Conservation (phyloP, 805 yeast species). For the Nakazawaea anatomiae region DNA sequence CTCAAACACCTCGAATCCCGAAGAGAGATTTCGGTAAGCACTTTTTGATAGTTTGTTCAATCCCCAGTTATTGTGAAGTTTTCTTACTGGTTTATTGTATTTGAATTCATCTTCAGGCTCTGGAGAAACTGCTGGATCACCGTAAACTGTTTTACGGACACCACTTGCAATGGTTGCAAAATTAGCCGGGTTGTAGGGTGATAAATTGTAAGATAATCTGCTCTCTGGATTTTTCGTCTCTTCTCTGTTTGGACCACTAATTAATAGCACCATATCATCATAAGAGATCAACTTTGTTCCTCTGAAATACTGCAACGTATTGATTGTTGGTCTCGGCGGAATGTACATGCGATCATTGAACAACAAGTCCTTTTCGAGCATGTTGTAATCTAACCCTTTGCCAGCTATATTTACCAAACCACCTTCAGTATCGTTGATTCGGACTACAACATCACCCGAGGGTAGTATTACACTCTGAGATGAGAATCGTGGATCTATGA, state of each 20-base stretch:
- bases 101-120: conserved; percentile 18
- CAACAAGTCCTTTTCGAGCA: conserved; percentile 43
- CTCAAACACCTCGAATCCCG: conserved; percentile 47
- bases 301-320: conserved; percentile 80
- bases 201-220: conserved; percentile 43
- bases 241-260: conserved; percentile 74
- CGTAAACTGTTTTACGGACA: conserved; percentile 1
- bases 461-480: conserved; percentile 37
- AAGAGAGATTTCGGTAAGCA: conserved; percentile 40
- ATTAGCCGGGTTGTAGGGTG: conserved; percentile 30
- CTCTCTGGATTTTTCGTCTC: conserved; percentile 55
- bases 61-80: not conserved
- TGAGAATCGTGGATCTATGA: conserved; percentile 33
- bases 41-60: conserved; percentile 14
- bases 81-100: conserved; percentile 44
- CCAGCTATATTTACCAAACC: conserved; percentile 46
- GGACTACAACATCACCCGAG: conserved; percentile 47
- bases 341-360: conserved; percentile 63
- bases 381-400: conserved; percentile 24
- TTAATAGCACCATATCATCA: conserved; percentile 55
- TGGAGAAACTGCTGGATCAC: not conserved
- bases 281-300: conserved; percentile 61
- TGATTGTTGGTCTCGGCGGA: conserved; percentile 76
- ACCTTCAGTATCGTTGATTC: conserved; percentile 51
- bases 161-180: conserved; percentile 8